phyloP scores from a whole-genome alignment of 176 grass and related monocot species.

The Areca catechu region DNA sequence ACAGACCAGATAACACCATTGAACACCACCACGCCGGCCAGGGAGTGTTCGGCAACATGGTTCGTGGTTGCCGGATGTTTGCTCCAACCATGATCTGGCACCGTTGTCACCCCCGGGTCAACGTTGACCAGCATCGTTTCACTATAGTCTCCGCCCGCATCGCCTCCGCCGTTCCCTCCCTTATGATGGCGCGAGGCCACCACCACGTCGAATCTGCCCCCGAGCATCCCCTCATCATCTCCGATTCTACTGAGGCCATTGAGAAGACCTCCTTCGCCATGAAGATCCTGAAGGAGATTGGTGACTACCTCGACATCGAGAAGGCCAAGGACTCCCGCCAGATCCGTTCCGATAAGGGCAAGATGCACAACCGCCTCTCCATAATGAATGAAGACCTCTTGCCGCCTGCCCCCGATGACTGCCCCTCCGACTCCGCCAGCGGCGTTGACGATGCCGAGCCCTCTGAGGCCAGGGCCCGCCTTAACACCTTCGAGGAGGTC shows the following conservation, averaged over 20 bases:
- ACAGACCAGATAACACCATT: too few species aligned
- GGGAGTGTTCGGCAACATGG: slow-evolving; percentile 91
- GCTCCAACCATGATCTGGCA: slow-evolving; percentile 77
- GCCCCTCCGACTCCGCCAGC: slow-evolving; percentile 61
- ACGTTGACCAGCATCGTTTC: slow-evolving; percentile 42
- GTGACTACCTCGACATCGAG: too few species aligned
- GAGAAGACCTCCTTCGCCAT: too few species aligned
- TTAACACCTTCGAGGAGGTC: too few species aligned
- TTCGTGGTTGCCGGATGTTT: slow-evolving; percentile 72
- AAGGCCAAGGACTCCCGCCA: too few species aligned
- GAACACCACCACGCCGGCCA: slow-evolving; percentile 73
- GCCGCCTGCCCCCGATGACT: slow-evolving; percentile 71
- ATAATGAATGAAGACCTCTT: too few species aligned
- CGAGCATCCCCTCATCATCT: too few species aligned
- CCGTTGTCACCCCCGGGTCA: slow-evolving; percentile 62
- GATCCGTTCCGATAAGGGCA: slow-evolving; percentile 55
- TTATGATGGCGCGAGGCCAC: slow-evolving; percentile 57
- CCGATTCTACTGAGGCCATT: too few species aligned
- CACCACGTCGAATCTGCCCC: slow-evolving; percentile 54
- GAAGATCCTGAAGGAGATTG: too few species aligned
- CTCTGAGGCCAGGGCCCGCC: too few species aligned
- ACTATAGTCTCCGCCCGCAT: slow-evolving; percentile 47
- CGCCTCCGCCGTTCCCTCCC: slow-evolving; percentile 55
- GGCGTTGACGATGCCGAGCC: slow-evolving; percentile 63
- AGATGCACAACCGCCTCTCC: slow-evolving; percentile 75